phyloP scores from a whole-genome alignment of 1,284 basidiomycete species.

The Apiotrichum sp. region DNA sequence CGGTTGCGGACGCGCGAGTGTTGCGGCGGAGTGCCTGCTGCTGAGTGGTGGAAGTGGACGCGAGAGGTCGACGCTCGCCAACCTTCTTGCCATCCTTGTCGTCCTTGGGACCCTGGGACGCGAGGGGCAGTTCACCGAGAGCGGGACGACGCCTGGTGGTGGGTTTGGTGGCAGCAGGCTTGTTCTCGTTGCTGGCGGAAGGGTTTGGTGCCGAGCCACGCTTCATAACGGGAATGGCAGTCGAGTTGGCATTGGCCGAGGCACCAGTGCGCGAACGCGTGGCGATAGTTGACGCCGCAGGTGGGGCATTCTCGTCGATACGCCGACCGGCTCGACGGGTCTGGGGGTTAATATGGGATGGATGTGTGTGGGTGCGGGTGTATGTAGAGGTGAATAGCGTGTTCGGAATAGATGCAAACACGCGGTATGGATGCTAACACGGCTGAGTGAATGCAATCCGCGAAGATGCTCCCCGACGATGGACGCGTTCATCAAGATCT shows the following conservation, averaged over 20 bases:
- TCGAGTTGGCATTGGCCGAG: conserved; percentile 12
- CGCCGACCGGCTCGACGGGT: conserved; percentile 36
- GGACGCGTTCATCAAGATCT: too few species aligned
- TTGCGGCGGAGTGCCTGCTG: conserved; percentile 4
- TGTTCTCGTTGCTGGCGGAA: conserved; percentile 9
- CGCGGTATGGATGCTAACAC: too few species aligned
- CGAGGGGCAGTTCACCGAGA: conserved; percentile 42
- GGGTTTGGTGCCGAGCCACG: conserved; percentile 22
- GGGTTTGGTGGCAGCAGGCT: conserved; percentile 4
- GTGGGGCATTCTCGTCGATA: conserved; percentile 42
- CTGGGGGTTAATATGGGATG: conserved; percentile 16
- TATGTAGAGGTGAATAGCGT: too few species aligned
- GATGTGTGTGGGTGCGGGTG: conserved; percentile 1
- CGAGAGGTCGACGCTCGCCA: conserved; percentile 23
- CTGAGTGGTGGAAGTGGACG: conserved; percentile 21
- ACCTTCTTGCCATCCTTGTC: conserved; percentile 10
- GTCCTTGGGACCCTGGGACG: conserved; percentile 10
- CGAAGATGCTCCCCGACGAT: too few species aligned
- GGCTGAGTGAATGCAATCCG: neutral
- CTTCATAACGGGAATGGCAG: conserved; percentile 38
- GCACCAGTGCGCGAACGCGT: conserved; percentile 21
- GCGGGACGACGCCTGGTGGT: conserved; percentile 32
- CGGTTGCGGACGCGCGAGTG: conserved; percentile 15
- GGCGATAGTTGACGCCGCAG: conserved; percentile 19
- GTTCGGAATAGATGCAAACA: too few species aligned